phyloP scores from a whole-genome alignment of 2,329 filamentous ascomycete species.

The Cadophora sp. region DNA sequence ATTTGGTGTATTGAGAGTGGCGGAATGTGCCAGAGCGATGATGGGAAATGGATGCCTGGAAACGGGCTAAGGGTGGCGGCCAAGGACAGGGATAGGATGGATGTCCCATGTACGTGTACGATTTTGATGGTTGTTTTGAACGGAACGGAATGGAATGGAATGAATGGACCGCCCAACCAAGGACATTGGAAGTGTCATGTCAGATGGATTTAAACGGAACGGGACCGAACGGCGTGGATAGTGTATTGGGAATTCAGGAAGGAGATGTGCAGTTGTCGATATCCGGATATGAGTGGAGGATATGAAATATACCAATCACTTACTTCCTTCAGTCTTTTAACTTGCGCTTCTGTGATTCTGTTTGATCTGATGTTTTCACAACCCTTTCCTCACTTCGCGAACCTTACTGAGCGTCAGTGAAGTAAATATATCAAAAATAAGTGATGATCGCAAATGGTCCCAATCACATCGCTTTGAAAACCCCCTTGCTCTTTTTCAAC shows the following conservation, averaged over 20 bases:
- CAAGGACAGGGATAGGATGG: background rate
- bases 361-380: too few relatives aligned
- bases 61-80: background rate
- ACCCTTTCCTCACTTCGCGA: too few relatives aligned
- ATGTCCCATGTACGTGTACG: conserved; percentile 4
- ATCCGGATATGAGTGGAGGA: background rate
- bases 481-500: too few relatives aligned
- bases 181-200: background rate
- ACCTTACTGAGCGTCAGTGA: too few relatives aligned
- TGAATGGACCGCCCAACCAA: background rate
- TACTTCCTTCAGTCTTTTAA: too few relatives aligned
- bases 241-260: background rate
- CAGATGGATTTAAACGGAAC: background rate
- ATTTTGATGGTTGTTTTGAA: background rate
- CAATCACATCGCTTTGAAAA: too few relatives aligned
- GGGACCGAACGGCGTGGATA: background rate
- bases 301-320: background rate
- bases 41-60: background rate
- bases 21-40: background rate
- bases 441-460: too few relatives aligned
- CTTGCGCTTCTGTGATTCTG: too few relatives aligned
- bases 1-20: background rate
- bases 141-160: background rate
- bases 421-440: too few relatives aligned
- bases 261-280: background rate